phyloP scores from a whole-genome alignment of 2,329 filamentous ascomycete species.

The Pseudogymnoascus destructans region DNA sequence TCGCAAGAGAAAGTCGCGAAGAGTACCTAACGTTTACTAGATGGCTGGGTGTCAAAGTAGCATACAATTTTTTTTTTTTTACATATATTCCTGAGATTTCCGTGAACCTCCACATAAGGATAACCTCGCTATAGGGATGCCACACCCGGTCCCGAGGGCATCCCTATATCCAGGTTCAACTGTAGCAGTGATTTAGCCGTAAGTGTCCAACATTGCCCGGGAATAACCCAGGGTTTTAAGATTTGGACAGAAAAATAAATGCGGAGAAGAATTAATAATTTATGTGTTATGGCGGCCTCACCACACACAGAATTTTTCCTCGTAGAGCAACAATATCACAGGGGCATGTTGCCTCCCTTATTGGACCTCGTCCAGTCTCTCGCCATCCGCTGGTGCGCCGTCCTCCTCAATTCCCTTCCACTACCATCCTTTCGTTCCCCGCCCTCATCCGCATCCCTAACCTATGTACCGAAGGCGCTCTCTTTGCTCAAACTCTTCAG shows the following conservation, averaged over 20 bases:
- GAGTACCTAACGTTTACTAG: too few relatives aligned
- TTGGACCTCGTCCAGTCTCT: constrained; percentile 20
- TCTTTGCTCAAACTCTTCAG: constrained; percentile 23
- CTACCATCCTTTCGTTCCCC: constrained; percentile 14
- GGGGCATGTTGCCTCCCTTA: neutral
- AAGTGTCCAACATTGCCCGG: neutral
- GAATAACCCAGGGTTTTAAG: neutral
- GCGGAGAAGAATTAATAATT: neutral
- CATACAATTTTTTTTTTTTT: too few relatives aligned
- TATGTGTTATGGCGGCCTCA: neutral
- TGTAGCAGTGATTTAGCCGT: neutral
- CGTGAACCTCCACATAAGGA: too few relatives aligned
- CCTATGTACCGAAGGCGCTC: constrained; percentile 19
- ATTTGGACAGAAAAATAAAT: neutral
- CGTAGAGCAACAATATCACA: neutral
- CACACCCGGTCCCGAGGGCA: too few relatives aligned
- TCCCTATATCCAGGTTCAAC: too few relatives aligned
- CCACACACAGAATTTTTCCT: too few relatives aligned
- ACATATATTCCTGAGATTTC: too few relatives aligned
- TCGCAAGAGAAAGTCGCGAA: too few relatives aligned
- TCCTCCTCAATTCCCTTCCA: constrained; percentile 18
- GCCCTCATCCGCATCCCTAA: constrained; percentile 22
- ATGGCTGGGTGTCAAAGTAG: too few relatives aligned
- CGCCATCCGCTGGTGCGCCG: constrained; percentile 23
- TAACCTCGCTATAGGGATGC: too few relatives aligned